These are phyloP conservation scores for Fusarium neocosmosporiellum DNA, from an alignment of 2,329 filamentous ascomycete genomes.

Conservation along the genomic window DNA sequence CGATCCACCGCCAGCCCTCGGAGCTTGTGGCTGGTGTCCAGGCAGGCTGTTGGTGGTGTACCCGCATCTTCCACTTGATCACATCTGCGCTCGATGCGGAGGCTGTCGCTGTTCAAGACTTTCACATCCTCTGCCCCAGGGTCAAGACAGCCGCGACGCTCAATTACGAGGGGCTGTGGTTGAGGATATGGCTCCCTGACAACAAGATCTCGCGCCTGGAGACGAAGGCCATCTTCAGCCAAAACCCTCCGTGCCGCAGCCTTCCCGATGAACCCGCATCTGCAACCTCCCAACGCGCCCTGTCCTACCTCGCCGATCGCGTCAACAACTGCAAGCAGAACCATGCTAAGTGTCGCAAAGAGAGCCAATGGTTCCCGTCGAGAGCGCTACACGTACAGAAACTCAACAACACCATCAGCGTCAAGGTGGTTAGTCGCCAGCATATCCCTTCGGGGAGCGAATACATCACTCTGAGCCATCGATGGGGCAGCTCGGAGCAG, in stretches of 20 bases:
- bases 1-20: background rate
- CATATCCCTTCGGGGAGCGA: background rate
- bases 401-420: background rate
- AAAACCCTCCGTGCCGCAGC: background rate
- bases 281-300: background rate
- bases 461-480: background rate
- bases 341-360: background rate
- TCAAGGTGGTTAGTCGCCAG: background rate
- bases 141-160: background rate
- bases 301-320: background rate
- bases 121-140: background rate
- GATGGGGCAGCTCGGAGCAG: background rate
- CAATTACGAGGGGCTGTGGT: background rate
- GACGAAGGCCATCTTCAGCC: background rate
- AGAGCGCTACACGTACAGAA: background rate
- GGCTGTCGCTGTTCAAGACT: background rate
- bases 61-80: background rate
- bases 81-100: background rate
- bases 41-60: background rate
- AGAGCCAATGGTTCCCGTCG: background rate
- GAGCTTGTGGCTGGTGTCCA: background rate
- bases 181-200: background rate
- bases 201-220: background rate
- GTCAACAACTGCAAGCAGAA: background rate
- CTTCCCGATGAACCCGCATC: background rate